Percentiles rank a stretch among this genome's conserved stretches.
phyloP scores from a whole-genome alignment of 2,329 filamentous ascomycete genomes.

The Stemphylium lycopersici region DNA sequence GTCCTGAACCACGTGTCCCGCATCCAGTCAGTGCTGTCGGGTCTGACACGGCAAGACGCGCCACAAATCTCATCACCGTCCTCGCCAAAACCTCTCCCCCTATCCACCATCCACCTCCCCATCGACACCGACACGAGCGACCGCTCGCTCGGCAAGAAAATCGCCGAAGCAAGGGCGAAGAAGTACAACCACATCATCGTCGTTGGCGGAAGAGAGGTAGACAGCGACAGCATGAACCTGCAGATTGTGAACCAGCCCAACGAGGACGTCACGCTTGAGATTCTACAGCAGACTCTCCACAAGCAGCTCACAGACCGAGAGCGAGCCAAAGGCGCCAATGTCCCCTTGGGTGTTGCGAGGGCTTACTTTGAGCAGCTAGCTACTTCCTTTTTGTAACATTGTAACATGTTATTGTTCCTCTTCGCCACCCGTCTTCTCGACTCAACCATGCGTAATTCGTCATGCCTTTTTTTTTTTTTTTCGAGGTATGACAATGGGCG shows the following conservation, averaged over 20 bases:
- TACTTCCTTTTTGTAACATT: slow-evolving; percentile 33
- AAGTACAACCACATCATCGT: slow-evolving; percentile 77
- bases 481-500: too few species aligned
- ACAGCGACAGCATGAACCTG: slow-evolving; percentile 33
- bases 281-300: slow-evolving; percentile 44
- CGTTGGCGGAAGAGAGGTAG: slow-evolving; percentile 59
- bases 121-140: slow-evolving; percentile 73
- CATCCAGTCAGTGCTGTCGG: slow-evolving; percentile 42
- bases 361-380: slow-evolving; percentile 40
- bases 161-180: slow-evolving; percentile 71
- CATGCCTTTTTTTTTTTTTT: too few species aligned
- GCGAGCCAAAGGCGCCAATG: slow-evolving; percentile 17
- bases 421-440: too few species aligned
- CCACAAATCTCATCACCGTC: slow-evolving; percentile 6
- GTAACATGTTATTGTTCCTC: too few species aligned
- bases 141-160: slow-evolving; percentile 70
- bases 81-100: slow-evolving; percentile 49
- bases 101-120: slow-evolving; percentile 65
- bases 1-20: slow-evolving; percentile 59
- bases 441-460: too few species aligned
- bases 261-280: slow-evolving; percentile 27
- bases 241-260: slow-evolving; percentile 49
- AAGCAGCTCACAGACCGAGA: slow-evolving; percentile 22
- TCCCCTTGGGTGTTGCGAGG: slow-evolving; percentile 30
- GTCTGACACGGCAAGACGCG: slow-evolving; percentile 27